Conservation (phyloP, 805 yeast genomes). For the Kodamaea leandrae region DNA sequence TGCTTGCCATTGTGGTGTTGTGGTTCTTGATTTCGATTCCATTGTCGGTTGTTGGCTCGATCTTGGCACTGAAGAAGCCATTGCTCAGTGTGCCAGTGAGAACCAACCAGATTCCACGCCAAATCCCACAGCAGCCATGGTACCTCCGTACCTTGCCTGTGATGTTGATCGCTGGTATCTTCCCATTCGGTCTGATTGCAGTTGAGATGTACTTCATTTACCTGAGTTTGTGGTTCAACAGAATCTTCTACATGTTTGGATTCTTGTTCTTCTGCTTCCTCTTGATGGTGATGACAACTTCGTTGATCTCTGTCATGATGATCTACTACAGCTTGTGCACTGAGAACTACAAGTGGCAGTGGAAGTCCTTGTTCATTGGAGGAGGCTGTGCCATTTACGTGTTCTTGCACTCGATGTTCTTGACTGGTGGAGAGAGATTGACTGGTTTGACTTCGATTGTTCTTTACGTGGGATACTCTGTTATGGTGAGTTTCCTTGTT, state of each 20-base stretch:
- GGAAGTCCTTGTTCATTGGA: slow-evolving; percentile 84
- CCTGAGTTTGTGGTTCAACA: slow-evolving; percentile 89
- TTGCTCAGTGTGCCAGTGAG: slow-evolving; percentile 71
- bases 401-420: slow-evolving; percentile 75
- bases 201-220: slow-evolving; percentile 93
- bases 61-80: slow-evolving; percentile 66
- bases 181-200: slow-evolving; percentile 93
- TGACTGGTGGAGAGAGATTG: slow-evolving; percentile 61
- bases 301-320: slow-evolving; percentile 74
- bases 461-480: slow-evolving; percentile 79
- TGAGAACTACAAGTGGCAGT: slow-evolving; percentile 96
- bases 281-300: slow-evolving; percentile 79
- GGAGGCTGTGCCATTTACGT: slow-evolving; percentile 88
- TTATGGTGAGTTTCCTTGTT: slow-evolving; percentile 63
- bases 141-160: slow-evolving; percentile 67
- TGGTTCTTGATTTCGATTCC: slow-evolving; percentile 91
- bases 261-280: slow-evolving; percentile 84
- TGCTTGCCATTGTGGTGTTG: slow-evolving; percentile 72
- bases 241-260: slow-evolving; percentile 96
- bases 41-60: slow-evolving; percentile 76
- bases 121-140: slow-evolving; percentile 89
- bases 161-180: slow-evolving; percentile 76
- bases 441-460: slow-evolving; percentile 75
- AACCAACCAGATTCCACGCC: slow-evolving; percentile 94
- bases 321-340: slow-evolving; percentile 81